phyloP scores from a whole-genome alignment of 164 flowering plant genomes.

The Stephania yunnanensis region DNA sequence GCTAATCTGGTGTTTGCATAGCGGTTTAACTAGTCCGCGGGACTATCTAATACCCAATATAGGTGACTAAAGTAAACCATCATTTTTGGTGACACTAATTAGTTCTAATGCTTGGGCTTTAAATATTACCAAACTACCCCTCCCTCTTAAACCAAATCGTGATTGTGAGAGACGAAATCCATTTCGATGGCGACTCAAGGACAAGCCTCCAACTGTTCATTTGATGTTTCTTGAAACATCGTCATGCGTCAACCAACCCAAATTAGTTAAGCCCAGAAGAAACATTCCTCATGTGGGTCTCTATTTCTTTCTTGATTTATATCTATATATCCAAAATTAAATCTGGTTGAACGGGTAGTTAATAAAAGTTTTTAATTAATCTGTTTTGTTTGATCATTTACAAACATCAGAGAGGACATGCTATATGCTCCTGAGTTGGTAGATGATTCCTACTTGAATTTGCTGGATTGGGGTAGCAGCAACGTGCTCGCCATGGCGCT shows the following conservation, averaged over 20 bases:
- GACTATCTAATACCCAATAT: too few species aligned
- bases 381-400: constrained; percentile 2
- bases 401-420: constrained; percentile 62
- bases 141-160: too few species aligned
- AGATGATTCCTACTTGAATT: constrained; percentile 56
- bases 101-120: too few species aligned
- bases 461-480: constrained; percentile 56
- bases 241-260: constrained; percentile 16
- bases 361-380: too few species aligned
- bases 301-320: neutral
- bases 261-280: constrained; percentile 31
- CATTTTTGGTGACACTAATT: too few species aligned
- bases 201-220: constrained; percentile 42
- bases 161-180: too few species aligned
- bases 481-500: constrained; percentile 58
- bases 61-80: too few species aligned
- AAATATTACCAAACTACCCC: too few species aligned
- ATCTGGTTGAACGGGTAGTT: too few species aligned
- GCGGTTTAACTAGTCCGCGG: too few species aligned
- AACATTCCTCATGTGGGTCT: constrained; percentile 46
- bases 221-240: constrained; percentile 18
- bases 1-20: too few species aligned
- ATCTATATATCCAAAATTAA: too few species aligned
- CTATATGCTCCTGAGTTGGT: constrained; percentile 56
- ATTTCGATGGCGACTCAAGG: constrained; percentile 19